Evolutionary conservation across 805 yeast species (phyloP).

Genomic region (Zygosaccharomyces kombuchaensis): DNA sequence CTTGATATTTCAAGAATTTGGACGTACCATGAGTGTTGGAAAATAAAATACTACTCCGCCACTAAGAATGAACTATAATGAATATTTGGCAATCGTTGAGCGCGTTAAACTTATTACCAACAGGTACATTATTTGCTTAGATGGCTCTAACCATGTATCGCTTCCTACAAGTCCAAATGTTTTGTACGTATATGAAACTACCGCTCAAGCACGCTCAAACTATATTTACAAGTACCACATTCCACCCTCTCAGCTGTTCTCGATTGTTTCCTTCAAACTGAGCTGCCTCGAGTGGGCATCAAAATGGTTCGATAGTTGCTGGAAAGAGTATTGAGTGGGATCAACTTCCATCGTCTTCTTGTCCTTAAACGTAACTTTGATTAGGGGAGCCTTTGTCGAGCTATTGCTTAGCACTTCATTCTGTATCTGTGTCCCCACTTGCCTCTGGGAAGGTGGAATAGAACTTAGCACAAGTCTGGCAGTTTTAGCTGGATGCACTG

Average conservation of each 20-base stretch:
- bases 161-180: neutral
- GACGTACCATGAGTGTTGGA: too few relatives aligned
- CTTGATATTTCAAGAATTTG: too few relatives aligned
- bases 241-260: conserved; percentile 25
- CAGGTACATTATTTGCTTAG: too few relatives aligned
- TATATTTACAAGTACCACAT: neutral
- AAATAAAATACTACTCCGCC: too few relatives aligned
- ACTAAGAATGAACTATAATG: too few relatives aligned
- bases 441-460: conserved; percentile 71
- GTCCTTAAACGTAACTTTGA: conserved; percentile 77
- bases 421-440: conserved; percentile 52
- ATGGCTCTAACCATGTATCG: too few relatives aligned
- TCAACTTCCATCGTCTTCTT: conserved; percentile 65
- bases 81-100: too few relatives aligned
- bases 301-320: conserved; percentile 60
- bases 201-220: neutral
- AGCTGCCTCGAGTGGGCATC: conserved; percentile 81
- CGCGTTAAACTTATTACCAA: too few relatives aligned
- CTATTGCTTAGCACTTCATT: conserved; percentile 51
- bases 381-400: conserved; percentile 50
- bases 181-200: neutral
- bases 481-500: conserved; percentile 48
- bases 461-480: conserved; percentile 76
- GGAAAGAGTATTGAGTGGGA: conserved; percentile 52
- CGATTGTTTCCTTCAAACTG: conserved; percentile 67